phyloP scores from a whole-genome alignment of 2,329 filamentous ascomycete species.

The Paecilomyces dactylethromorphus region DNA sequence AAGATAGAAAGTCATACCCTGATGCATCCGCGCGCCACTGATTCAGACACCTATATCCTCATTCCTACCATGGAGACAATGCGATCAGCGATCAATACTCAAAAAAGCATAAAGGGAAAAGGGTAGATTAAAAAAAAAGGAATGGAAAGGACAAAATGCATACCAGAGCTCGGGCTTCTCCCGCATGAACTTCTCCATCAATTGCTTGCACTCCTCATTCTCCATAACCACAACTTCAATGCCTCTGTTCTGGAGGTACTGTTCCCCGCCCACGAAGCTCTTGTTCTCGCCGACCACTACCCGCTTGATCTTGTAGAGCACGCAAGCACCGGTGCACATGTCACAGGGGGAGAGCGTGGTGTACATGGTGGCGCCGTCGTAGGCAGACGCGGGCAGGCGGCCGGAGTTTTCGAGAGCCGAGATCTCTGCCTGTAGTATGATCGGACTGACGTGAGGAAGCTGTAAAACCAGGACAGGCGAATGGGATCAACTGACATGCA shows the following conservation, averaged over 20 bases:
- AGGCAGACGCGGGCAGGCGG: constrained; percentile 61
- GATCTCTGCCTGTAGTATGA: constrained; percentile 58
- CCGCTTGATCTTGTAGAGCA: constrained; percentile 66
- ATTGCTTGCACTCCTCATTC: constrained; percentile 55
- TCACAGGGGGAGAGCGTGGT: constrained; percentile 74
- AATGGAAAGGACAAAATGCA: constrained; percentile 18
- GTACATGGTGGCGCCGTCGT: constrained; percentile 72
- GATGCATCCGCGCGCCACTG: not conserved
- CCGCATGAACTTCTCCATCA: constrained; percentile 68
- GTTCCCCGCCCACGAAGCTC: constrained; percentile 67
- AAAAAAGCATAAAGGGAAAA: constrained; percentile 1
- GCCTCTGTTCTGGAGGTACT: constrained; percentile 60
- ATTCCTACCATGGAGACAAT: constrained; percentile 38
- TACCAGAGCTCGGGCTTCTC: constrained; percentile 68
- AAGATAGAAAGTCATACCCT: not conserved
- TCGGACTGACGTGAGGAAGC: constrained; percentile 1
- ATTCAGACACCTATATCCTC: constrained; percentile 52
- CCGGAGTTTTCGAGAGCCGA: constrained; percentile 69
- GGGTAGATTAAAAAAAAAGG: constrained; percentile 3
- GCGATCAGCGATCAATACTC: constrained; percentile 8
- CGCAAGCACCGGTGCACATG: constrained; percentile 74
- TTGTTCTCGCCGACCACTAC: constrained; percentile 75
- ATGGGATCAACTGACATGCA: constrained; percentile 52
- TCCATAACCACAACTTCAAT: constrained; percentile 68
- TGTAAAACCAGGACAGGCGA: constrained; percentile 1